Percentiles rank a stretch among this genome's conserved stretches.
These are phyloP conservation scores for Ananas comosus DNA, from an alignment of 176 grass and related monocot genomes.

Conservation along the genomic window DNA sequence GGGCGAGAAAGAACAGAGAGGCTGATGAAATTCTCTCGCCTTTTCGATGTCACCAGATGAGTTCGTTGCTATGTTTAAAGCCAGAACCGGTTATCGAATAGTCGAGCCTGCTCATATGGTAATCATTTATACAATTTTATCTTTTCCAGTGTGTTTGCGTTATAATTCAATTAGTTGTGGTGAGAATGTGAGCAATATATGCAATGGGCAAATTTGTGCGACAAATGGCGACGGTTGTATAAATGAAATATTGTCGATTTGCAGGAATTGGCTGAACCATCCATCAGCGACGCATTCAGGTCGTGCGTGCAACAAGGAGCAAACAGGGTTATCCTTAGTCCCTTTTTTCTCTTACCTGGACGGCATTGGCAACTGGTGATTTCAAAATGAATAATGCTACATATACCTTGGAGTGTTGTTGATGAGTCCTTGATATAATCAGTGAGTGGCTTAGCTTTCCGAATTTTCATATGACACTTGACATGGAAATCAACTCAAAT, in stretches of 20 bases:
- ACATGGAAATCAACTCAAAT: no score
- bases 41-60: constrained; percentile 43
- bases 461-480: no score
- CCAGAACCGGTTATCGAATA: constrained; percentile 51
- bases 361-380: constrained; percentile 67
- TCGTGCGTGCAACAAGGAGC: constrained; percentile 75
- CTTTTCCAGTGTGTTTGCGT: no score
- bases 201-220: no score
- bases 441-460: no score
- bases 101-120: constrained; percentile 99
- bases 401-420: neutral
- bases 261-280: constrained; percentile 76
- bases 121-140: neutral
- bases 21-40: constrained; percentile 3
- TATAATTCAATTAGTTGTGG: no score
- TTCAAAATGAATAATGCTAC: neutral
- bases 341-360: constrained; percentile 92
- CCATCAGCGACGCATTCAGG: constrained; percentile 71
- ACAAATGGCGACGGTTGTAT: no score
- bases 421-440: no score
- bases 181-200: no score
- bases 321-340: constrained; percentile 56
- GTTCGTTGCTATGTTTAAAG: constrained; percentile 78
- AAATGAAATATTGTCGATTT: no score
- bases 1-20: neutral